phyloP scores from a whole-genome alignment of 345 rosid genomes.

The Euphorbia pulcherrima region DNA sequence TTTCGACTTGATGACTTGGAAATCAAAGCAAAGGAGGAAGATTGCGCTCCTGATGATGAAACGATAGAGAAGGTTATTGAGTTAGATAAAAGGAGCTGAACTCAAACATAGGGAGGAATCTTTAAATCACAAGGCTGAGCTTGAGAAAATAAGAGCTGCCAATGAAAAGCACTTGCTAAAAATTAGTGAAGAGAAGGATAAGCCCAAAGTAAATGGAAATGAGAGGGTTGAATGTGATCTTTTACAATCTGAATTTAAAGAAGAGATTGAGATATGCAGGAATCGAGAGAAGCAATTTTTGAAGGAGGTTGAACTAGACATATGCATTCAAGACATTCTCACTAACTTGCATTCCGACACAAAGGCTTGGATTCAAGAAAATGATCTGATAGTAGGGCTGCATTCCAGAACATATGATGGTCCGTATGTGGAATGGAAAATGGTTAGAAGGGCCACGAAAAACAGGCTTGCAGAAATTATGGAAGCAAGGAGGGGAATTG shows the following conservation, averaged over 20 bases:
- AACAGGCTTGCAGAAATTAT: too few relatives aligned
- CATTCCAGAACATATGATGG: too few relatives aligned
- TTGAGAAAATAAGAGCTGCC: slow-evolving; percentile 58
- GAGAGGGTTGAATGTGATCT: slow-evolving; percentile 71
- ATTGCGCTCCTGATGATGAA: too few relatives aligned
- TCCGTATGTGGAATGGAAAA: too few relatives aligned
- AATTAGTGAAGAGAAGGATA: slow-evolving; percentile 55
- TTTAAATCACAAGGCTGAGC: slow-evolving; percentile 50
- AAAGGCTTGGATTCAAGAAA: too few relatives aligned
- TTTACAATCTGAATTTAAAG: slow-evolving; percentile 73
- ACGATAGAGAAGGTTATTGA: slow-evolving; percentile 60
- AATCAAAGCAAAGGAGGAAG: too few relatives aligned
- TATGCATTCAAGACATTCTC: too few relatives aligned
- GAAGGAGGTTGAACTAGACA: slow-evolving; percentile 87
- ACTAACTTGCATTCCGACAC: too few relatives aligned
- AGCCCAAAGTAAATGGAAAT: slow-evolving; percentile 60
- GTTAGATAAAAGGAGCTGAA: slow-evolving; percentile 76
- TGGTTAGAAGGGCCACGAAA: too few relatives aligned
- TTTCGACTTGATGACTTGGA: too few relatives aligned
- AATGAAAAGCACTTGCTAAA: slow-evolving; percentile 61
- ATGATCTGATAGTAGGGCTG: too few relatives aligned
- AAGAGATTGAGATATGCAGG: slow-evolving; percentile 69
- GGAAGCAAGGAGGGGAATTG: too few relatives aligned
- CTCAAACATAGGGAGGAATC: slow-evolving; percentile 61
- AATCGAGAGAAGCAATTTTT: slow-evolving; percentile 61